Evolutionary conservation across 495 filamentous ascomycete species (phyloP), one percentile per base, ranked within the genome.

Genomic region (Xylaria sp.): DNA sequence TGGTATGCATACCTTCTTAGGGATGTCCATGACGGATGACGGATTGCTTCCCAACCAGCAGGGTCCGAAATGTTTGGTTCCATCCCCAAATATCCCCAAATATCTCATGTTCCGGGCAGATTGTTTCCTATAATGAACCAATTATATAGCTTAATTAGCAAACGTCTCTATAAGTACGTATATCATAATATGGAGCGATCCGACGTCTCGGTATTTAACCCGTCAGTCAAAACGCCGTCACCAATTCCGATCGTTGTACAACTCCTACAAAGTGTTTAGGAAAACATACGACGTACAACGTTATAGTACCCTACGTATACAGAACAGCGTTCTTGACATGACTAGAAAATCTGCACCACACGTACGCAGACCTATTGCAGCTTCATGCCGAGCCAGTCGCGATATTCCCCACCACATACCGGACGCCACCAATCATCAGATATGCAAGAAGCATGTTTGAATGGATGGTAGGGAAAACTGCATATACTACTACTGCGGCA

Each of bases 171-270:
- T 4, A 3, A 37, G 35, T 37, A 37, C 35, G 8, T 58, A 35
- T 5, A 21, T 11, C 7, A 59, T 48, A 48, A 12, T 19, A 46
- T 43, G 37, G 37, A 48, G 61, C 61, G 41, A 64, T 15, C 61
- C 61, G 26, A 64, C 41, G 5, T 33, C 40, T 64, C 61, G 61
- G 64, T 53, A 67, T 67, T 43, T 55, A 53, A 53, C 64, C 64
- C 43, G 19, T 37, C 15, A 50, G 19, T 37, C 15, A 50, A 55
- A 5, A 7, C 21, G 5, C 9, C 29, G 14, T 64, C 26, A n/a
- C 8, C 4, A 21, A 31, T 5, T 26, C 26, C 41, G 41, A 15
- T n/a, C 19, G 37, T 62, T 9, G 35, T 48, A 46, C 61, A 31
- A 48, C 15, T 64, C 57, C 37, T 37, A 59, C 57, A 11, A 37